Conservation (phyloP, 441 rosid species). For the Erodium moschatum region DNA sequence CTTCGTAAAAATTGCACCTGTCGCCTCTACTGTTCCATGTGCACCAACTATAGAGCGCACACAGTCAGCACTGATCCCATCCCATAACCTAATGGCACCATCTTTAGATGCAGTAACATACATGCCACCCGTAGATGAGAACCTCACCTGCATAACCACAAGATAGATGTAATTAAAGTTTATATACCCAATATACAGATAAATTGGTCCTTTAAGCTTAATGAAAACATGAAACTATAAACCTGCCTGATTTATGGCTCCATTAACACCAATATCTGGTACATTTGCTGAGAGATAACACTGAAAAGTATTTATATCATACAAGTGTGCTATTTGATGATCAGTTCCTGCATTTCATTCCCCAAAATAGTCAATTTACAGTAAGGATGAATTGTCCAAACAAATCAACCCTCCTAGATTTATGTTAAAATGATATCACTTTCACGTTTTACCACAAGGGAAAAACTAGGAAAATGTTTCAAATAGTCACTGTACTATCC, state of each 20-base stretch:
- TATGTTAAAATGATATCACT: not conserved
- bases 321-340: constrained; percentile 70
- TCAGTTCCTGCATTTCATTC: constrained; percentile 54
- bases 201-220: not conserved
- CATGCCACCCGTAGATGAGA: constrained; percentile 68
- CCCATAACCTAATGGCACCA: constrained; percentile 69
- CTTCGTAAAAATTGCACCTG: constrained; percentile 59
- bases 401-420: not conserved
- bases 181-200: constrained; percentile 11
- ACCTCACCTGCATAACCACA: constrained; percentile 51
- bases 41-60: constrained; percentile 56
- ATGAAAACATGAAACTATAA: constrained; percentile 9
- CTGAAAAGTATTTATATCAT: constrained; percentile 72
- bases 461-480: not conserved
- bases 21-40: constrained; percentile 66
- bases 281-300: constrained; percentile 59
- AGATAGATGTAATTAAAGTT: constrained; percentile 13
- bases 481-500: not conserved
- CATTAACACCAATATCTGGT: constrained; percentile 48
- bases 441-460: not conserved
- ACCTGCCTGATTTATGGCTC: constrained; percentile 78
- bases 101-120: constrained; percentile 81
- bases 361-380: constrained; percentile 18
- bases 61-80: constrained; percentile 59
- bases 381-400: not conserved